Conservation (phyloP, 176 grass and related monocot species). For the Carex pumila region DNA sequence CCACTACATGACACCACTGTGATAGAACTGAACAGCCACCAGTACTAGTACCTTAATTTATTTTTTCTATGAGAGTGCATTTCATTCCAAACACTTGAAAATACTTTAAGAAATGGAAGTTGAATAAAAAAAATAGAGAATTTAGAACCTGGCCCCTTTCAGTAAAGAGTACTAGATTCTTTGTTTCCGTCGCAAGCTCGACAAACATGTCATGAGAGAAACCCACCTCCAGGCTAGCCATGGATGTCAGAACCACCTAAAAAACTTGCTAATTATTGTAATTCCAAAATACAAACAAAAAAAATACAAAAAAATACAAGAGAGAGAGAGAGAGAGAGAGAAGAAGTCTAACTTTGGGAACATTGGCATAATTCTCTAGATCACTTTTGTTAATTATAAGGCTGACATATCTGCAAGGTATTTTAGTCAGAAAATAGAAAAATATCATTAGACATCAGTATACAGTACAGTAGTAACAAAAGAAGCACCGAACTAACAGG, state of each 20-base stretch:
- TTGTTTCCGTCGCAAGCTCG: conserved; percentile 78
- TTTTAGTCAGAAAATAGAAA: conserved; percentile 13
- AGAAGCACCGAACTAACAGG: neutral
- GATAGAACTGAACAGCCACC: neutral
- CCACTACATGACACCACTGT: neutral
- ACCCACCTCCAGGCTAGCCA: conserved; percentile 89
- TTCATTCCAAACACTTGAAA: neutral
- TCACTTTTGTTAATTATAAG: conserved; percentile 90
- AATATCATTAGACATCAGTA: neutral
- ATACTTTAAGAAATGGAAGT: neutral
- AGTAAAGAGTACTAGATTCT: conserved; percentile 90
- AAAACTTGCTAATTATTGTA: conserved; percentile 32
- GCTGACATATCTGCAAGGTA: conserved; percentile 46
- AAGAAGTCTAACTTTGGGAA: conserved; percentile 72
- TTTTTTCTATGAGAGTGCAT: neutral
- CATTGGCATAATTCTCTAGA: conserved; percentile 60
- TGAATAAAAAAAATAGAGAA: neutral
- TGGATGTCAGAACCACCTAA: conserved; percentile 90
- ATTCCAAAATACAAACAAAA: conserved; percentile 24
- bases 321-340: neutral
- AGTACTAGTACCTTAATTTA: neutral
- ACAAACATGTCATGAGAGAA: conserved; percentile 99
- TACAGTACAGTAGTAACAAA: neutral
- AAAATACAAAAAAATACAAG: neutral
- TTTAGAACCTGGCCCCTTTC: conserved; percentile 84